phyloP scores from a whole-genome alignment of 352 stramenopile genomes.

The Phytophthora citrophthora region DNA sequence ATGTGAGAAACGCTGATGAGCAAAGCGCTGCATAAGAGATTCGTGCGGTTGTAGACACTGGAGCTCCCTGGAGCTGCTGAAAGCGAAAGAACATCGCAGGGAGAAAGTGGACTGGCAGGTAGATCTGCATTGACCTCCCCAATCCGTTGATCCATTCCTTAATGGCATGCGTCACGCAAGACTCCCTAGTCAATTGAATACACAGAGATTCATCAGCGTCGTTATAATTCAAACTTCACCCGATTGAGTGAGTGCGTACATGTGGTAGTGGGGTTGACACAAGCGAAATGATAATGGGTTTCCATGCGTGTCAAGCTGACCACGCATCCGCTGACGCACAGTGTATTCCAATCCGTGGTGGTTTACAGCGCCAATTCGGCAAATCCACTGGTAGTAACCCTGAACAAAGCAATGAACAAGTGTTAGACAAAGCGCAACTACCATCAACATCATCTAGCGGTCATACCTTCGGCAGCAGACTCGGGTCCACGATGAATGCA shows the following conservation, averaged over 20 bases:
- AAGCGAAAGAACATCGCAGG: slow-evolving; percentile 82
- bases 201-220: neutral
- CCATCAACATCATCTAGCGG: neutral
- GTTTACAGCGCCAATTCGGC: slow-evolving; percentile 71
- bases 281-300: slow-evolving; percentile 60
- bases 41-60: slow-evolving; percentile 48
- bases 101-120: slow-evolving; percentile 82
- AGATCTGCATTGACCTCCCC: slow-evolving; percentile 77
- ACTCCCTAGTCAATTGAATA: slow-evolving; percentile 55
- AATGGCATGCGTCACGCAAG: slow-evolving; percentile 76
- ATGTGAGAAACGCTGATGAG: slow-evolving; percentile 84
- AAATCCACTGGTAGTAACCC: slow-evolving; percentile 89
- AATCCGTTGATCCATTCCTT: slow-evolving; percentile 81
- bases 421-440: neutral
- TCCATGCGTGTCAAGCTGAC: slow-evolving; percentile 47
- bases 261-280: slow-evolving; percentile 89
- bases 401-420: slow-evolving; percentile 22
- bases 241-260: slow-evolving; percentile 44
- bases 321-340: slow-evolving; percentile 61
- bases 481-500: slow-evolving; percentile 71
- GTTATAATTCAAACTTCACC: neutral
- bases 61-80: slow-evolving; percentile 54
- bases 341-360: slow-evolving; percentile 79
- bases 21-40: slow-evolving; percentile 76
- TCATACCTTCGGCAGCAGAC: slow-evolving; percentile 71